Evolutionary conservation across 306 rosid species (phyloP).

Genomic region (Quercus robur): DNA sequence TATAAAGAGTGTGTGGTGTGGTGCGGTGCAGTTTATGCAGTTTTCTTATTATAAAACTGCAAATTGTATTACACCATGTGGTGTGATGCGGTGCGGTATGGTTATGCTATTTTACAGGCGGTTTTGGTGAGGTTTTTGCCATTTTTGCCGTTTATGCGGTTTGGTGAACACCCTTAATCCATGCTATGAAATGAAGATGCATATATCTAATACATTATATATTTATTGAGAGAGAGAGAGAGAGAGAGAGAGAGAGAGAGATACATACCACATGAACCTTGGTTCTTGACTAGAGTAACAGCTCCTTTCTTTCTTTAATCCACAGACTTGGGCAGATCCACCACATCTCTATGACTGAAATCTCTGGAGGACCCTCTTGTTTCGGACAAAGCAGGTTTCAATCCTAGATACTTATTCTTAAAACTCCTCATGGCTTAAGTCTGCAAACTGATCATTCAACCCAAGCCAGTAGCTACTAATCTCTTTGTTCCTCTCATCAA

Average conservation of each 20-base stretch:
- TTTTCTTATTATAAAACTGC: too few species aligned
- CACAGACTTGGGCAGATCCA: conserved; percentile 57
- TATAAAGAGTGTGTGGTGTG: too few species aligned
- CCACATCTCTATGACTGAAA: conserved; percentile 39
- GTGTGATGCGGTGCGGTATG: too few species aligned
- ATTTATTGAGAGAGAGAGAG: neutral
- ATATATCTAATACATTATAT: too few species aligned
- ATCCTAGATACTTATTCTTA: conserved; percentile 41
- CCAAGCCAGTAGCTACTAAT: conserved; percentile 67
- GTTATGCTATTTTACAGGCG: too few species aligned
- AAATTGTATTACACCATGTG: too few species aligned
- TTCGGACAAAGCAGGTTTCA: conserved; percentile 31
- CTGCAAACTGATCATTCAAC: conserved; percentile 63
- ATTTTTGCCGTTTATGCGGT: too few species aligned
- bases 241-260: neutral
- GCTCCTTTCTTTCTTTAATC: conserved; percentile 85
- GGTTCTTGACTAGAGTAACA: conserved; percentile 56
- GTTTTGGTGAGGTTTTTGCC: too few species aligned
- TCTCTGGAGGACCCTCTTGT: conserved; percentile 34
- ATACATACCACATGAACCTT: conserved; percentile 70
- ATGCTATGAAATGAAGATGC: too few species aligned
- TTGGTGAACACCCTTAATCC: too few species aligned
- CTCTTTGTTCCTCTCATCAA: conserved; percentile 52
- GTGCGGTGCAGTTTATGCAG: accelerated
- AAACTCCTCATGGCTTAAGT: conserved; percentile 70